These are phyloP conservation scores for Phalaenopsis aphrodite DNA, from an alignment of 106 monocot genomes.

Conservation along the genomic window DNA sequence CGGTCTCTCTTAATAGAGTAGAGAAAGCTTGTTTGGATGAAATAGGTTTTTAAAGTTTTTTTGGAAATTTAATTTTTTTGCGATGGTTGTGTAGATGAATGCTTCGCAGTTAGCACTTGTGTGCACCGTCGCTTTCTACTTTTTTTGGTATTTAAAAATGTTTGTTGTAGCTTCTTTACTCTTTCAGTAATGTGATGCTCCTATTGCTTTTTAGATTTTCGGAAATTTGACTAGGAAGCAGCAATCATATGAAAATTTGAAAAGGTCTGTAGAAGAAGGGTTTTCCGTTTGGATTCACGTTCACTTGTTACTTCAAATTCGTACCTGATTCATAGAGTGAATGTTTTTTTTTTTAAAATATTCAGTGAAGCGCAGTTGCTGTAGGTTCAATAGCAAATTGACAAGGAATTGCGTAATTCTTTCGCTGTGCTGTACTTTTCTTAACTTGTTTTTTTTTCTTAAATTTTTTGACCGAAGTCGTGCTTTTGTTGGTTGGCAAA, in stretches of 20 bases:
- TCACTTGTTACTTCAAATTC: not conserved
- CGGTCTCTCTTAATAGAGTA: not conserved
- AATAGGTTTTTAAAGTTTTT: not conserved
- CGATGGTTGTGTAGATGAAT: not conserved
- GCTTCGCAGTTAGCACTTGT: not conserved
- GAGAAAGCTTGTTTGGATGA: not conserved
- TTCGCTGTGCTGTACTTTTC: not conserved
- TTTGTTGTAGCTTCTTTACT: not conserved
- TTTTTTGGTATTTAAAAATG: not conserved
- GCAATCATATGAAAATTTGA: not conserved
- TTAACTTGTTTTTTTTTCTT: not conserved
- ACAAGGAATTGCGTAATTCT: not conserved
- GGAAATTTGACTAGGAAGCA: not conserved
- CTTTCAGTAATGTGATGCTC: not conserved
- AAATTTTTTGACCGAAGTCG: not conserved
- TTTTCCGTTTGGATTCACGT: not conserved
- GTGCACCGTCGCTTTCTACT: not conserved
- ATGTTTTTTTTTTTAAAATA: not conserved
- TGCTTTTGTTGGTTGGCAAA: not conserved
- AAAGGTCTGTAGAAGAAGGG: no score
- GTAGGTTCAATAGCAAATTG: not conserved
- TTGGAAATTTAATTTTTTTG: not conserved
- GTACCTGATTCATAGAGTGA: not conserved
- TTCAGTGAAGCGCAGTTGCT: no score
- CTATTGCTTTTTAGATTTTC: constrained; percentile 1